These are phyloP conservation scores for Pythium aphanidermatum DNA, from an alignment of 352 stramenopile genomes.

Conservation along the genomic window DNA sequence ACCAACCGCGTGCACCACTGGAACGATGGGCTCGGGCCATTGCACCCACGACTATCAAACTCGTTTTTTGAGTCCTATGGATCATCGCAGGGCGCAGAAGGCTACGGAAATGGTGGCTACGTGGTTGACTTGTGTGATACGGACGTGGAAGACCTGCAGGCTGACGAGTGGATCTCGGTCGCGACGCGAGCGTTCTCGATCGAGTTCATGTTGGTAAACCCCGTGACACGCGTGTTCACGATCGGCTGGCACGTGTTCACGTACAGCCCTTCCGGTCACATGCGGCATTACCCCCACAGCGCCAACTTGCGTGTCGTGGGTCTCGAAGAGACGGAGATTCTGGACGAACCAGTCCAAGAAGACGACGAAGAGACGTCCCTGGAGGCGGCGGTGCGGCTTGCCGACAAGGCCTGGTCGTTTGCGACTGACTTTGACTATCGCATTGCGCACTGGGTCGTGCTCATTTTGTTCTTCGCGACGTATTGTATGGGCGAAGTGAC, in stretches of 20 bases:
- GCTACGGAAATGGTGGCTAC: conserved; percentile 67
- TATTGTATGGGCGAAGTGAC: conserved; percentile 75
- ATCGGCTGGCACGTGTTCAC: conserved; percentile 81
- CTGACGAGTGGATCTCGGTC: conserved; percentile 70
- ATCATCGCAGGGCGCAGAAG: conserved; percentile 27
- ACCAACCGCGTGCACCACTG: conserved; percentile 52
- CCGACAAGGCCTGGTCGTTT: background rate
- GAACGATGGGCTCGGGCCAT: conserved; percentile 49
- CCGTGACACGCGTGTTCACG: conserved; percentile 85
- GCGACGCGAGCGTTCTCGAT: conserved; percentile 77
- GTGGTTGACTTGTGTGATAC: conserved; percentile 66
- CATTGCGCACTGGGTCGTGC: conserved; percentile 54
- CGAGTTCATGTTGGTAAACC: conserved; percentile 86
- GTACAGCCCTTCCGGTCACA: conserved; percentile 71
- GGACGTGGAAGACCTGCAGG: conserved; percentile 51
- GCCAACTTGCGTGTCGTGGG: conserved; percentile 77
- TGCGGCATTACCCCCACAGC: conserved; percentile 78
- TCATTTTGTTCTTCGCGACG: conserved; percentile 70
- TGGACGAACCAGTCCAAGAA: too few species aligned
- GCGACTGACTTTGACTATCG: conserved; percentile 39
- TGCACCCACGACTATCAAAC: conserved; percentile 52
- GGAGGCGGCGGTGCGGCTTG: background rate
- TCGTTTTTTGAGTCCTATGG: conserved; percentile 41
- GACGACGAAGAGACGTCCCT: background rate
- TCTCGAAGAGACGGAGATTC: conserved; percentile 48